These are phyloP conservation scores for Kwoniella sp. DNA, from an alignment of 768 basidiomycete genomes.

Conservation along the genomic window DNA sequence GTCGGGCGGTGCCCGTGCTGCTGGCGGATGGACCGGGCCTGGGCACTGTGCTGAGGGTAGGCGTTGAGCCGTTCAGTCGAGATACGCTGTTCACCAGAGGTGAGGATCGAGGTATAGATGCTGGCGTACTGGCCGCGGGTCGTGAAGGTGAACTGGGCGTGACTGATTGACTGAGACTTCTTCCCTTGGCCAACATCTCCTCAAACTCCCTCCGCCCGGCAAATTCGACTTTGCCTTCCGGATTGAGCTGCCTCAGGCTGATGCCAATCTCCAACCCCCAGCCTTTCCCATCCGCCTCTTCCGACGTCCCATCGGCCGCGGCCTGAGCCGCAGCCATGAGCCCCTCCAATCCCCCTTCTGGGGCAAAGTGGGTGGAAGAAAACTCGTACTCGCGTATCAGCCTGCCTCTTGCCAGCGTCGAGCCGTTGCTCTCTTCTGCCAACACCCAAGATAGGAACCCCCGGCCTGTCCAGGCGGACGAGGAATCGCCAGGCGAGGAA, in stretches of 20 bases:
- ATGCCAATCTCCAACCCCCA: conserved; percentile 44
- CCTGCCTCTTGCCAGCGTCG: conserved; percentile 33
- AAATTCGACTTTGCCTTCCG: conserved; percentile 28
- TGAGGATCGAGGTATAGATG: conserved; percentile 4
- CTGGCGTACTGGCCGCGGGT: conserved; percentile 5
- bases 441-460: conserved; percentile 44
- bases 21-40: conserved; percentile 6
- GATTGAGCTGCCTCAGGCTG: conserved; percentile 31
- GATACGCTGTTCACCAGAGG: conserved; percentile 1
- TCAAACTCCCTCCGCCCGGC: conserved; percentile 31
- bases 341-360: conserved; percentile 37
- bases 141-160: not conserved
- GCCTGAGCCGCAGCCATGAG: conserved; percentile 31
- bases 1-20: conserved; percentile 8
- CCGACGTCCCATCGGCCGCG: not conserved
- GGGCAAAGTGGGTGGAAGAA: conserved; percentile 18
- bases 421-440: conserved; percentile 23
- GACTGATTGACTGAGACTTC: not conserved
- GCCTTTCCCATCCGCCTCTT: conserved; percentile 30
- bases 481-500: conserved; percentile 8
- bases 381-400: conserved; percentile 32
- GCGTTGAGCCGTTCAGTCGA: conserved; percentile 1
- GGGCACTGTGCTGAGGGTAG: not conserved
- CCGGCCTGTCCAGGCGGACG: conserved; percentile 32
- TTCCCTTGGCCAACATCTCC: conserved; percentile 26